A percentile compares a stretch with the other conserved stretches of the same genome.
These are phyloP conservation scores for Tephrocybe sp. DNA, from an alignment of 768 basidiomycete species.

Conservation along the genomic window DNA sequence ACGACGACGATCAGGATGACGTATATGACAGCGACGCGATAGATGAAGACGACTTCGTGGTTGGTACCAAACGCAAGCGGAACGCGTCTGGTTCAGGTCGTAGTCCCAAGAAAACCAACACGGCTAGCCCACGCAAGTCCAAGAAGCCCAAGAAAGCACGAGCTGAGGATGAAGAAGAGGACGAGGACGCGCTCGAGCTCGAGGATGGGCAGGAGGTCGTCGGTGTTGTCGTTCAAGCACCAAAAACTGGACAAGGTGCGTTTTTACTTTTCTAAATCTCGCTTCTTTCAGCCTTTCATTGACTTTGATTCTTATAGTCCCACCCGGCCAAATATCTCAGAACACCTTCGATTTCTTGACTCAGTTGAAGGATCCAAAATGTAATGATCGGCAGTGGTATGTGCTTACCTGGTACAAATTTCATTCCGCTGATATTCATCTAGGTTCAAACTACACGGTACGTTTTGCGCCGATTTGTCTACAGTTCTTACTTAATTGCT, in stretches of 20 bases:
- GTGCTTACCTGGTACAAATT: neutral
- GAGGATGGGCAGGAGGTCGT: slow-evolving; percentile 70
- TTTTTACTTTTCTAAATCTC: neutral
- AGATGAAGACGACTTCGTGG: slow-evolving; percentile 28
- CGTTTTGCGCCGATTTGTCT: neutral
- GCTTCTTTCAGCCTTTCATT: neutral
- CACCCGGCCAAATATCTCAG: slow-evolving; percentile 81
- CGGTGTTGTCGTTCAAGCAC: slow-evolving; percentile 78
- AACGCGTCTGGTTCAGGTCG: slow-evolving; percentile 19
- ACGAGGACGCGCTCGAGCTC: slow-evolving; percentile 44
- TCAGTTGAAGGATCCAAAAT: slow-evolving; percentile 68
- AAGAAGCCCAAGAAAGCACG: slow-evolving; percentile 26
- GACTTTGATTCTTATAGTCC: slow-evolving; percentile 49
- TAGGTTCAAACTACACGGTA: slow-evolving; percentile 86
- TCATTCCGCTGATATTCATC: neutral
- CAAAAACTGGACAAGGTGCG: slow-evolving; percentile 78
- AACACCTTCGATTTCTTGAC: slow-evolving; percentile 82
- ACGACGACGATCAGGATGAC: slow-evolving; percentile 16
- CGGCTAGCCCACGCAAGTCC: no score
- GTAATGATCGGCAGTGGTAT: slow-evolving; percentile 85
- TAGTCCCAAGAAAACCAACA: slow-evolving; percentile 25
- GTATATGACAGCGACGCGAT: slow-evolving; percentile 30
- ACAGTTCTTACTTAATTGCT: neutral
- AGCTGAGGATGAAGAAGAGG: slow-evolving; percentile 30
- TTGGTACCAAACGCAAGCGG: slow-evolving; percentile 24